Base-by-base conservation (phyloP, 208 protist species). In the Trypanosoma avium region DNA sequence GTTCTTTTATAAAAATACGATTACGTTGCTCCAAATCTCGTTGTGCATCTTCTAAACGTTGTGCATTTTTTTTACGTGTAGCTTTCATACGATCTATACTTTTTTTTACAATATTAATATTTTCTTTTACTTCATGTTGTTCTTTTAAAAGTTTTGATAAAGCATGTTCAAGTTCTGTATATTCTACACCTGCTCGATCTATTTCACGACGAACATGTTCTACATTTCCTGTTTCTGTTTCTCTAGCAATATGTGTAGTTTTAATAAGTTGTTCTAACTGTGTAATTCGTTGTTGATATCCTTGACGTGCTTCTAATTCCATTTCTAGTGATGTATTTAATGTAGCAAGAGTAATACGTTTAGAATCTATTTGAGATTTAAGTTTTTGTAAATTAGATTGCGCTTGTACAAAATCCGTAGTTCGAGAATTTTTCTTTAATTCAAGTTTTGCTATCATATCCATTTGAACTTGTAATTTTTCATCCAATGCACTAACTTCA, bases 291-390 rank as follows among this genome's bases (percentile, higher is more conserved):
- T 87, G 79, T 46, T 94, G 79, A 36, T 82, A 86, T 10, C 70
- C 62, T 49, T 91, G 77, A 17, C 83, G 82, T 55, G 83, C 79
- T 60, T 94, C 85, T 43, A 81, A 48, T 47, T 96, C 90, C 38
- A 84, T 80, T 67, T 90, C 84, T 9, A 96, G 64, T 9, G 88
- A 90, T 22, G 81, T 82, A 63, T 84, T 93, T 46, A 96, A 77
- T 7, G 84, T 94, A 43, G 86, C 86, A n/a, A 97, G 73, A 6
- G 89, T 88, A 63, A 92, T 88, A 33, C 86, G 84, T 67, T 92
- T 93, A 27, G 86, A 74, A 5, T 92, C 85, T 17, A 95, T 78
- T 43, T 92, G 86, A 3, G 61, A 61, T 21, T 73, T 71, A 4
- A 91, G 62, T 29, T 79, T 86, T 67, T 94, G 84, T 12, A 93